Evolutionary conservation across 2,329 filamentous ascomycete species (phyloP).

Genomic region (Paecilomyces variotii): DNA sequence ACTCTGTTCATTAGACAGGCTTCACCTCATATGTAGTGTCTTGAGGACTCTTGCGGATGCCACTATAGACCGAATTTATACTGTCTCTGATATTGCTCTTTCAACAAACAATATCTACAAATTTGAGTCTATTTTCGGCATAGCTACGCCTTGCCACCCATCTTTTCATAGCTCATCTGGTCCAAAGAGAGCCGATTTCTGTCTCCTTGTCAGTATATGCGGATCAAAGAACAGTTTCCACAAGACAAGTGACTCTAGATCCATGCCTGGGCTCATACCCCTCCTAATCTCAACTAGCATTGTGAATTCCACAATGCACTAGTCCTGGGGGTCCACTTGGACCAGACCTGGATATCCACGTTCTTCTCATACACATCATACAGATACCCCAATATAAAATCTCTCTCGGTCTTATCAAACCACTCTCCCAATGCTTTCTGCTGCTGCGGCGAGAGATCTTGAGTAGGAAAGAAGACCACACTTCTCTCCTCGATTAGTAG

Average conservation of each 20-base stretch:
- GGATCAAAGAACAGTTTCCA: constrained; percentile 62
- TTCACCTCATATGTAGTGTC: not conserved
- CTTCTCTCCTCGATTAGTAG: constrained; percentile 56
- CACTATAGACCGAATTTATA: not conserved
- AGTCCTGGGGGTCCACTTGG: constrained; percentile 60
- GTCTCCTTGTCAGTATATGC: constrained; percentile 56
- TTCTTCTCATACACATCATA: constrained; percentile 62
- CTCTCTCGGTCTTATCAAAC: constrained; percentile 58
- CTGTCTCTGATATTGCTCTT: not conserved
- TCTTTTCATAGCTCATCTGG: constrained; percentile 39
- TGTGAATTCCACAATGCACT: constrained; percentile 68
- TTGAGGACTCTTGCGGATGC: not conserved
- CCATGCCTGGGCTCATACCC: constrained; percentile 61
- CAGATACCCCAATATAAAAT: constrained; percentile 58
- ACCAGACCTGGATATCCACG: constrained; percentile 63
- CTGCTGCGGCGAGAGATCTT: constrained; percentile 53
- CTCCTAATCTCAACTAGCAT: constrained; percentile 66
- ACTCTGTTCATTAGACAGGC: not conserved
- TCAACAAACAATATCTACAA: not conserved
- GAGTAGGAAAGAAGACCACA: constrained; percentile 61
- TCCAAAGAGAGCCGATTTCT: constrained; percentile 58
- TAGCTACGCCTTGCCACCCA: too few species aligned
- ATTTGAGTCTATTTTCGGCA: not conserved
- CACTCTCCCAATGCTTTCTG: constrained; percentile 56
- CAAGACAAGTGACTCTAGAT: constrained; percentile 61